phyloP scores from a whole-genome alignment of 768 basidiomycete species.

The Cantharellus cinnabarinus region DNA sequence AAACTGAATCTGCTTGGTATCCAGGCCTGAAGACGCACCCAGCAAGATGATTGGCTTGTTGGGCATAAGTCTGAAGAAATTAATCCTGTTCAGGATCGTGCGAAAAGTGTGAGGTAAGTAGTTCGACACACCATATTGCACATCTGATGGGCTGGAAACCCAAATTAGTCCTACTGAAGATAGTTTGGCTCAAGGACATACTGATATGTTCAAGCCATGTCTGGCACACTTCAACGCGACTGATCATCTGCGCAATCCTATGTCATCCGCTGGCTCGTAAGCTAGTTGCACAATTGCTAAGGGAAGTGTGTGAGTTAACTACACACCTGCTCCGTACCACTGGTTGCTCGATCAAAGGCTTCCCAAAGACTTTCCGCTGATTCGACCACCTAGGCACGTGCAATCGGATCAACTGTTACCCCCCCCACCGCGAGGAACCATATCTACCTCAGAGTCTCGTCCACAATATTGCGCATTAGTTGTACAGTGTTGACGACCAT shows the following conservation, averaged over 20 bases:
- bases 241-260: slow-evolving; percentile 63
- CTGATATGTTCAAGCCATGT: slow-evolving; percentile 67
- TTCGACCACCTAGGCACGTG: slow-evolving; percentile 38
- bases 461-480: slow-evolving; percentile 65
- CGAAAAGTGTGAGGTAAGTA: slow-evolving; percentile 1
- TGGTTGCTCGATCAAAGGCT: slow-evolving; percentile 46
- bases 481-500: slow-evolving; percentile 48
- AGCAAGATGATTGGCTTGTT: slow-evolving; percentile 52
- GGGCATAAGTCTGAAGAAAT: slow-evolving; percentile 35
- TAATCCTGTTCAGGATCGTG: too few relatives aligned
- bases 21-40: slow-evolving; percentile 49
- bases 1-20: background rate
- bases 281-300: background rate
- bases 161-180: slow-evolving; percentile 12
- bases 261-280: background rate
- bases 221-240: slow-evolving; percentile 60
- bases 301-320: slow-evolving; percentile 3
- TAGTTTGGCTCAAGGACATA: background rate
- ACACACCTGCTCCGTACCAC: slow-evolving; percentile 72
- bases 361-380: slow-evolving; percentile 84
- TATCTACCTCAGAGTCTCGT: slow-evolving; percentile 57
- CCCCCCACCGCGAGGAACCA: slow-evolving; percentile 34
- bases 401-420: slow-evolving; percentile 16
- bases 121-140: slow-evolving; percentile 51
- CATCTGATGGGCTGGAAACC: slow-evolving; percentile 52